Evolutionary conservation across 148 eudicot species (phyloP).

Genomic region (Camellia lanceoleosa): DNA sequence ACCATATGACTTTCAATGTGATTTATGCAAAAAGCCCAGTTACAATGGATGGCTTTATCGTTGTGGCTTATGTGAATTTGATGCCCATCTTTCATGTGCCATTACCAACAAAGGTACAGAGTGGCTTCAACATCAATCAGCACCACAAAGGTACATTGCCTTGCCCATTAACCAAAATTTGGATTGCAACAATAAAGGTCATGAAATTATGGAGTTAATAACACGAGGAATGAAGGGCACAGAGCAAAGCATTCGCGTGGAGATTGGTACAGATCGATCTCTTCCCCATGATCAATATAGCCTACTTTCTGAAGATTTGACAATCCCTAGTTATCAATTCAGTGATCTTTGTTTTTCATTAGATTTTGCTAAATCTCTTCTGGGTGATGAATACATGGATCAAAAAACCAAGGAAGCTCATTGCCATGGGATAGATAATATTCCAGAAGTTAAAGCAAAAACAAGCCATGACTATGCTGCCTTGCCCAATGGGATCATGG

Average conservation of each 20-base stretch:
- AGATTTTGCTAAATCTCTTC: conserved; percentile 33
- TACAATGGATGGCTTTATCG: conserved; percentile 36
- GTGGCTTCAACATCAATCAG: conserved; percentile 8
- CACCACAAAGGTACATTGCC: background rate
- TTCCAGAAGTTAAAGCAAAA: background rate
- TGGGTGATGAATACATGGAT: conserved; percentile 11
- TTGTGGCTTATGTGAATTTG: conserved; percentile 34
- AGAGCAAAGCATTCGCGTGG: background rate
- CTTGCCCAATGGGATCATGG: background rate
- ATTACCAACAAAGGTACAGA: conserved; percentile 23
- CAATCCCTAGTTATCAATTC: conserved; percentile 26
- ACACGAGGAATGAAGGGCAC: conserved; percentile 16
- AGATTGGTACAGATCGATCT: background rate
- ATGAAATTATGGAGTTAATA: conserved; percentile 36
- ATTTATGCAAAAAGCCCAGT: conserved; percentile 27
- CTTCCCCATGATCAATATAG: background rate
- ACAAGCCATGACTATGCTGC: background rate
- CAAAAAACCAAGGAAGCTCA: background rate
- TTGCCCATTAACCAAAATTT: background rate
- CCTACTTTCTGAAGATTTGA: conserved; percentile 13
- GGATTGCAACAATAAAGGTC: background rate
- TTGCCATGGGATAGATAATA: background rate
- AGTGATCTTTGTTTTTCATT: conserved; percentile 41
- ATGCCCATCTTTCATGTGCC: conserved; percentile 36
- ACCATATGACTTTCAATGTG: conserved; percentile 40